phyloP scores from a whole-genome alignment of 345 rosid genomes.

The Salix udensis region DNA sequence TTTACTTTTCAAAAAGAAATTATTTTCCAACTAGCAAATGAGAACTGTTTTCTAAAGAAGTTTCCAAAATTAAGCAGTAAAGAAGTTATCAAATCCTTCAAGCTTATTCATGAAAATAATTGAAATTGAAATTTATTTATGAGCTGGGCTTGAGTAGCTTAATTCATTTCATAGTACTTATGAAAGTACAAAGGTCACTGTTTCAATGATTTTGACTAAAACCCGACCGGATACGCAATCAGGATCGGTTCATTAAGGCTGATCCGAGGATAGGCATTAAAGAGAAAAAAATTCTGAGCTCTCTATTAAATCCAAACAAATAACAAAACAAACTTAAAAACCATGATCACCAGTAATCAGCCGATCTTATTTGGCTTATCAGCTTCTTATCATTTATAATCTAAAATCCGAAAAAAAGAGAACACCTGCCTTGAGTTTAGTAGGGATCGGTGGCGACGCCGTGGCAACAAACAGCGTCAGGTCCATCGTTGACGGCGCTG shows the following conservation, averaged over 20 bases:
- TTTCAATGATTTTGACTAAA: not conserved
- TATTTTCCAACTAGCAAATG: too few species aligned
- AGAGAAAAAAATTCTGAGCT: not conserved
- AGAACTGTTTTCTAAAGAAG: too few species aligned
- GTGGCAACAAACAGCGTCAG: constrained; percentile 24
- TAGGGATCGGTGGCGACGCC: constrained; percentile 37
- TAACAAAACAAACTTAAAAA: not conserved
- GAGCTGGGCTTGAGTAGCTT: not conserved
- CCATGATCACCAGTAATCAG: not conserved
- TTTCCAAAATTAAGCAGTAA: too few species aligned
- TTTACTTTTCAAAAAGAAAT: too few species aligned
- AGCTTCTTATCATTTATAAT: not conserved
- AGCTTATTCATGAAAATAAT: too few species aligned
- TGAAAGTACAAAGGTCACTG: not conserved
- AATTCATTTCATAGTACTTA: not conserved
- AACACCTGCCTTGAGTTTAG: constrained; percentile 59
- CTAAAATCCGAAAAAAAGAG: not conserved
- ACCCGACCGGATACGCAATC: not conserved
- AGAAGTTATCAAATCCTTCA: too few species aligned
- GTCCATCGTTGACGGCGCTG: constrained; percentile 37
- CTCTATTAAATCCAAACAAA: too few species aligned
- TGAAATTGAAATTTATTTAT: too few species aligned
- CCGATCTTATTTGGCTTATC: not conserved
- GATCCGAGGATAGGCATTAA: not conserved
- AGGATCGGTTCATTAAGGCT: not conserved